Conservation (phyloP, 2,329 filamentous ascomycete genomes). For the Colletotrichum musicola region DNA sequence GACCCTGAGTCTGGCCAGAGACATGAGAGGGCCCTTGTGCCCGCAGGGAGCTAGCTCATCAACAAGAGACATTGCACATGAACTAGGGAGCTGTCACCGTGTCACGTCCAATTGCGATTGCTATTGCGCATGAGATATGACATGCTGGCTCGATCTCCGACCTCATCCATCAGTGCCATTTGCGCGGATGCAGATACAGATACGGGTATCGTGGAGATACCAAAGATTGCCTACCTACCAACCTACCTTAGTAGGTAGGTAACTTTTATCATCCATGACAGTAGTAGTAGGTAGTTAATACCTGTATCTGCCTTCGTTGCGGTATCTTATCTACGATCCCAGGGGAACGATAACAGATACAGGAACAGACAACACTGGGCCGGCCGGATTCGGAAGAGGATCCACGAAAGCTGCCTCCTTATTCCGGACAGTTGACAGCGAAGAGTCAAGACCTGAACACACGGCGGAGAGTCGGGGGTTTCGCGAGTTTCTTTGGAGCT, state of each 20-base stretch:
- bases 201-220: background rate
- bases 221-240: too few relatives aligned
- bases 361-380: background rate
- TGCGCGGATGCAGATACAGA: background rate
- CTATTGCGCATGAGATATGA: background rate
- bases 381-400: conserved; percentile 2
- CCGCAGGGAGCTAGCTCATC: background rate
- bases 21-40: background rate
- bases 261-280: too few relatives aligned
- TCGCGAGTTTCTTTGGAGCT: background rate
- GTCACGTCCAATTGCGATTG: conserved; percentile 1
- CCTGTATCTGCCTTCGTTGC: too few relatives aligned
- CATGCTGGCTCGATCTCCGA: background rate
- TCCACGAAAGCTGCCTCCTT: conserved; percentile 8
- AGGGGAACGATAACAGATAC: too few relatives aligned
- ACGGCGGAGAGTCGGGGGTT: conserved; percentile 11
- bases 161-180: background rate
- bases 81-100: background rate
- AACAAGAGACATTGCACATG: background rate
- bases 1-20: conserved; percentile 10
- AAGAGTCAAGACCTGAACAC: background rate
- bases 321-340: conserved; percentile 20
- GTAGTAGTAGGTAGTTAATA: too few relatives aligned
- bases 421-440: conserved; percentile 16
- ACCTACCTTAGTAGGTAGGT: background rate